These are phyloP conservation scores for Lagenaria siceraria DNA, from an alignment of 306 rosid genomes.

Conservation along the genomic window DNA sequence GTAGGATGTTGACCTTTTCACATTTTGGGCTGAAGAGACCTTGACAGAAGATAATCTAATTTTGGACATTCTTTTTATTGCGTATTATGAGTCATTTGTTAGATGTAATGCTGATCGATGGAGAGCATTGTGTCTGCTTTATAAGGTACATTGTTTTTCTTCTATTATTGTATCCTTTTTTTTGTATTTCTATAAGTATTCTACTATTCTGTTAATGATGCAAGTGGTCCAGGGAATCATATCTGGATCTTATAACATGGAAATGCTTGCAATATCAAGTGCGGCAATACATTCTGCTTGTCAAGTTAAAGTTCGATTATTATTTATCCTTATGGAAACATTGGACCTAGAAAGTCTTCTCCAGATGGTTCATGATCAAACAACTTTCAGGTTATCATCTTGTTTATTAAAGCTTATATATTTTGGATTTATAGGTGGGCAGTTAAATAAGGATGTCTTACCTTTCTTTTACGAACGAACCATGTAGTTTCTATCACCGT, in stretches of 20 bases:
- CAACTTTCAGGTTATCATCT: slow-evolving; percentile 48
- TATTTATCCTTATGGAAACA: slow-evolving; percentile 73
- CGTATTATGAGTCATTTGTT: slow-evolving; percentile 72
- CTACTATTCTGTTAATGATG: background rate
- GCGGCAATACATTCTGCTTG: slow-evolving; percentile 49
- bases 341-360: slow-evolving; percentile 77
- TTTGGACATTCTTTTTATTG: slow-evolving; percentile 80
- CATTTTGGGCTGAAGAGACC: slow-evolving; percentile 96
- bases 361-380: slow-evolving; percentile 91
- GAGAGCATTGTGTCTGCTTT: slow-evolving; percentile 52
- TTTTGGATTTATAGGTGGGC: background rate
- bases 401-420: background rate
- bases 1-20: slow-evolving; percentile 81
- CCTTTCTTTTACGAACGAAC: background rate
- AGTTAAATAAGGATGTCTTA: background rate
- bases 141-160: slow-evolving; percentile 38
- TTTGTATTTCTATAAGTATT: background rate
- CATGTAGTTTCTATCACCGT: background rate
- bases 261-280: slow-evolving; percentile 56
- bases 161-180: slow-evolving; percentile 3
- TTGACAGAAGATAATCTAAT: slow-evolving; percentile 80
- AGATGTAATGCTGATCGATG: slow-evolving; percentile 54
- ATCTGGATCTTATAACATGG: slow-evolving; percentile 61
- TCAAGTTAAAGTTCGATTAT: slow-evolving; percentile 64
- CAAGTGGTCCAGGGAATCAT: slow-evolving; percentile 49